Evolutionary conservation across 2,329 filamentous ascomycete species (phyloP), one percentile per base, ranked within the genome.

Genomic region (Hypoxylon sp.): DNA sequence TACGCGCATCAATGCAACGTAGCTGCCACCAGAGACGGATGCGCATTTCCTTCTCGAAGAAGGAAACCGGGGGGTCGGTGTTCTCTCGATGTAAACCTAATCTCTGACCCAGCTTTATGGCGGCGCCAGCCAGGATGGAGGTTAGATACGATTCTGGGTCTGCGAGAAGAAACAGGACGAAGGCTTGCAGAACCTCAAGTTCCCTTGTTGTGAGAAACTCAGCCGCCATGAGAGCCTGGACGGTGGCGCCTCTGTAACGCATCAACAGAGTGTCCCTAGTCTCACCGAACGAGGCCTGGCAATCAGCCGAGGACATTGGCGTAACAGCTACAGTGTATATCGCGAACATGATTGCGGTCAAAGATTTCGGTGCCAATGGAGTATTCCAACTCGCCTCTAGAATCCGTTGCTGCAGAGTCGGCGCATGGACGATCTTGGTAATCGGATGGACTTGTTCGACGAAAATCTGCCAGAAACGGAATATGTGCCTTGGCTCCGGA

Each of bases 371-470:
- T 21, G 37, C 37, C 5, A 8, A 3, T 1, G 37, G 21, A 11
- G 37, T 21, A 21, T 41, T 41, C 37, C 37, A 41, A 25, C 37
- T 41, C 16, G 84, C 85, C 16, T 86, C 81, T 11, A 88, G 80
- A 4, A 90, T 81, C 2, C 80, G 81, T 1, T 72, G 69, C 65
- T 89, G 87, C 0, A 89, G 71, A 1, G 75, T 87, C 0, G 87
- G 86, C 0, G 82, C 81, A 68, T 90, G 87, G 0, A 85, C 84
- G 34, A 89, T 79, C 55, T 87, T 88, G n/a, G 88, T 75, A 2
- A 90, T 68, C 0, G 87, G 87, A 66, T 89, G 81, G 53, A 89
- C 82, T 41, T 87, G 87, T 27, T 88, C 82, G 0, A 89, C 75
- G 66, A 86, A 90, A 0, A 83, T 76, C 71, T 89, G 86, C 86